Base-by-base conservation (phyloP, 106 monocot species). In the Chionographis japonica region DNA sequence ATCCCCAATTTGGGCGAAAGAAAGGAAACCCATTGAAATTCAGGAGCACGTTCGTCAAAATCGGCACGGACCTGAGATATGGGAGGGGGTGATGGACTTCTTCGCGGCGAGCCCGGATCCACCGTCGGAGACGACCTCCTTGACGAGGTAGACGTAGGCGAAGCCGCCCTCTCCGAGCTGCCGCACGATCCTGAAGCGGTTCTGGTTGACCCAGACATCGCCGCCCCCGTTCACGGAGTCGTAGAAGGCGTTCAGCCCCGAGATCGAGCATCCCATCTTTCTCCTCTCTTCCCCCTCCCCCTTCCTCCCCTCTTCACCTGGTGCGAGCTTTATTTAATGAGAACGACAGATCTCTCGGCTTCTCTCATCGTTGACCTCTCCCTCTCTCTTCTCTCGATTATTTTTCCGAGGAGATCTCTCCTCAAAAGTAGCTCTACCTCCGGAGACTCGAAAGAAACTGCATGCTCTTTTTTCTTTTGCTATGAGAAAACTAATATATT, bases 131-230 rank as follows among this genome's bases (percentile, higher is more conserved):
- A 77, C 77, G 60, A 88, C 63, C 71, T 98, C 97, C 71, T 81
- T 92, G 52, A 92, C 97, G 66, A 98, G 97, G 69, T 80, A 98
- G 40, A 93, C 97, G 50, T 37, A 90, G 53, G 97, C 86, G 72
- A 90, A 92, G 1, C 87, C 97, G 12, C 97, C 97, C 70, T 98
- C 97, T 4, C 97, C 97, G 40, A 98, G 79, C 79, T 89, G 97
- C 64, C 81, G 73, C 56, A 98, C 41, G 78, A 98, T 90, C 67
- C 80, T 75, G 78, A 98, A 98, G 19, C 97, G 79, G 72, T 83
- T 89, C 74, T 92, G 83, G 83, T 98, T 98, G 83, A 98, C 92
- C 97, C 97, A 92, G 13, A 98, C 86, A 39, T 98, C 97, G 16
- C 87, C 90, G 17, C 81, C 84, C 27, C 87, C 85, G 40, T 90